Conservation (phyloP, 2,329 filamentous ascomycete genomes). For the Akanthomyces muscarius region DNA sequence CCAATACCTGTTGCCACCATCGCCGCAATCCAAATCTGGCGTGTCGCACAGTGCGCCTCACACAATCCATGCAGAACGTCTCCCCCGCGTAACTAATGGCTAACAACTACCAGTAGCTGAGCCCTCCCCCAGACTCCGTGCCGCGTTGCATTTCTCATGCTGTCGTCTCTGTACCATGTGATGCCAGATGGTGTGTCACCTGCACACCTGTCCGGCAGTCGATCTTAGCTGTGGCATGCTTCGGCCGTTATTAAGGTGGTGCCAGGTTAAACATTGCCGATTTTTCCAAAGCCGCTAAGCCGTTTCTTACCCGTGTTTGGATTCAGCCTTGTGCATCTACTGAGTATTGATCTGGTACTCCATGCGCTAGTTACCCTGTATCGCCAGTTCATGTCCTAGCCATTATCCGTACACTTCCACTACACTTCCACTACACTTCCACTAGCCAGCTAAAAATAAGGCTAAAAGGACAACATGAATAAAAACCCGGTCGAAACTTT, state of each 20-base stretch:
- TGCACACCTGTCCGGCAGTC: background rate
- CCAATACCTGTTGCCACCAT: background rate
- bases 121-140: background rate
- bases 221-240: background rate
- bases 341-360: background rate
- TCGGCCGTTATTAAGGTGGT: background rate
- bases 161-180: constrained; percentile 6
- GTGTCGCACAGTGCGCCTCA: background rate
- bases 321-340: no score
- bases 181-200: constrained; percentile 5
- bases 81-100: no score
- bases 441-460: no score
- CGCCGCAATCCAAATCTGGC: background rate
- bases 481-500: no score
- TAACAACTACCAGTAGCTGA: background rate
- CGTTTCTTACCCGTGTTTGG: no score
- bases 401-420: no score
- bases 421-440: no score
- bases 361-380: background rate
- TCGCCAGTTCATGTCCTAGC: no score
- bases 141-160: constrained; percentile 2
- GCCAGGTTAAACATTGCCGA: background rate
- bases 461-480: no score
- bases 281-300: no score
- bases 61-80: background rate